Base-by-base conservation (phyloP, 139 green algal genomes). In the Tetraselmis chui region DNA sequence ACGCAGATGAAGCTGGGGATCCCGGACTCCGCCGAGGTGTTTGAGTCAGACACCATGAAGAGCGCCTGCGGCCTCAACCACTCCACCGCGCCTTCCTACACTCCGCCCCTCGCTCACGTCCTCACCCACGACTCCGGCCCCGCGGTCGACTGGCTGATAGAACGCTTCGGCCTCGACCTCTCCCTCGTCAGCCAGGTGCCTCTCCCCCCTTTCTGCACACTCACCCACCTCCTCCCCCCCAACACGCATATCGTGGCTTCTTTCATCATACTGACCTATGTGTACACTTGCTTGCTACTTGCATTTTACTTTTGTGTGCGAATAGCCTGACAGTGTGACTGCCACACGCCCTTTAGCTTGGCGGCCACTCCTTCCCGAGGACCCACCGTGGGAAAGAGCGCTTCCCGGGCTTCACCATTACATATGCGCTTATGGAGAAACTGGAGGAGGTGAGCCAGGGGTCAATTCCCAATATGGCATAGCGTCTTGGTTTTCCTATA, bases 21-120 rank as follows among this genome's bases (percentile, higher is more conserved):
- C 2, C 79, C 75, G 22, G 88, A 92, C 76, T 83, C 31, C 2
- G 29, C 77, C 0, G 80, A 84, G 32, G 31, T 85, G 22, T 95
- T 92, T 80, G 31, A 80, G 0, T 29, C 74, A 0, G 92, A 96
- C 84, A 91, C 87, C 0, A 24, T 87, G 18, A 77, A 58, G 1
- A 89, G 80, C 28, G 92, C 90, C 18, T 90, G 90, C 11, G 89
- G 92, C 18, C 79, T 88, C 23, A 90, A 86, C 83, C 79, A 89
- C 59, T 82, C 81, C 26, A 77, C 77, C 1, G 67, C 81, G 1
- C 84, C 84, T 1, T 77, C 29, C 75, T 75, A 85, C 81, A 88
- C 84, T 28, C 27, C 76, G 32, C 81, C 84, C 0, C 81, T 88
- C 58, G 84, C 84, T 0, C 79, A 88, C 27, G 84, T 85, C 29